Conservation (phyloP, 2,329 filamentous ascomycete genomes). For the Colletotrichum tabaci region DNA sequence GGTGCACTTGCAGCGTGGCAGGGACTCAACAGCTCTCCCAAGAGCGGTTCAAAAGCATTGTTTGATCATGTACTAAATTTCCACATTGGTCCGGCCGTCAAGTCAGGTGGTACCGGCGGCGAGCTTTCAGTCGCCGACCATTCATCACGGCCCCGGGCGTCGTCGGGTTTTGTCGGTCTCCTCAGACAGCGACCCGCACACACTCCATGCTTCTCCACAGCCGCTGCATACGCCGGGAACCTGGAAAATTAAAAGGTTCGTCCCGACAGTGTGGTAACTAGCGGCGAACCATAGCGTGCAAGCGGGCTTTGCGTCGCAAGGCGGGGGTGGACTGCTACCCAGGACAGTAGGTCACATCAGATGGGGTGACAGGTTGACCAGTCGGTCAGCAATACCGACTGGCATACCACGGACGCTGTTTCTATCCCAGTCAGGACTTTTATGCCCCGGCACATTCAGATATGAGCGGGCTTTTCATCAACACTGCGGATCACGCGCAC, state of each 20-base stretch:
- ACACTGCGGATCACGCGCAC: neutral
- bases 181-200: neutral
- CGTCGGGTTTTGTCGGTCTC: neutral
- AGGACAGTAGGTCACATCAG: neutral
- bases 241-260: neutral
- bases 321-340: slow-evolving; percentile 49
- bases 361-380: neutral
- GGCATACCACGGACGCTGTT: neutral
- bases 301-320: neutral
- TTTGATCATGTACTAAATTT: neutral
- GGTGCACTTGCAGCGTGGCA: neutral
- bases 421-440: neutral
- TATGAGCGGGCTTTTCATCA: neutral
- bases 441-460: neutral
- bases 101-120: neutral
- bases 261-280: neutral
- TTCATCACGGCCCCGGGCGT: neutral
- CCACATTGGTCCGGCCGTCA: neutral
- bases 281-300: neutral
- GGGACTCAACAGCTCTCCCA: neutral
- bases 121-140: neutral
- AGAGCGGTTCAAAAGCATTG: neutral
- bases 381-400: neutral
- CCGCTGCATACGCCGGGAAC: neutral
- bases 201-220: neutral